Conservation (phyloP, 1,139 yeast species). For the Kodamaea plutei region DNA sequence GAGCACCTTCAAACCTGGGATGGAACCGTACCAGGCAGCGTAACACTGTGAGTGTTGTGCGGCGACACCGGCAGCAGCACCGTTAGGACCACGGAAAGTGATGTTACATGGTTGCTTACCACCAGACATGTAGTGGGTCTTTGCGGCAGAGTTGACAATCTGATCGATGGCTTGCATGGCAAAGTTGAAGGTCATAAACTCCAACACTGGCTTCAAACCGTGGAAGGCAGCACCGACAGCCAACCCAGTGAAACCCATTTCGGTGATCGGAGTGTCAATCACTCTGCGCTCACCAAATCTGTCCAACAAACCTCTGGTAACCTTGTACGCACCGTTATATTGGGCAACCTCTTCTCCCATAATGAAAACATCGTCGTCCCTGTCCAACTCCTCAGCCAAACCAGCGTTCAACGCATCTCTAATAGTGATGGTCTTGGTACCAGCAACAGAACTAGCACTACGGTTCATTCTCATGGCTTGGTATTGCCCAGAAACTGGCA, state of each 20-base stretch:
- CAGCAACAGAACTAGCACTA: constrained; percentile 47
- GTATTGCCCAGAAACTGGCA: constrained; percentile 29
- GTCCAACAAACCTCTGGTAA: constrained; percentile 91
- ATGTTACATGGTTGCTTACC: constrained; percentile 97
- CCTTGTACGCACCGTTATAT: constrained; percentile 98
- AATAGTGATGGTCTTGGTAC: constrained; percentile 74
- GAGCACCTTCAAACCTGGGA: constrained; percentile 95
- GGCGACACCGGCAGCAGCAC: constrained; percentile 99
- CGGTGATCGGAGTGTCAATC: constrained; percentile 97
- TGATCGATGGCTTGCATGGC: constrained; percentile 99
- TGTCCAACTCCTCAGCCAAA: constrained; percentile 94
- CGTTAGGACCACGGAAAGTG: constrained; percentile 98
- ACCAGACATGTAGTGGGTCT: constrained; percentile 98
- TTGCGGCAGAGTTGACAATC: constrained; percentile 96
- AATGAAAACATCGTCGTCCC: constrained; percentile 88
- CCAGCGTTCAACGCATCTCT: constrained; percentile 97
- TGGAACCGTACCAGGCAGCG: constrained; percentile 96
- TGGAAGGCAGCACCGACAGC: constrained; percentile 97
- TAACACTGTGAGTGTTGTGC: constrained; percentile 99
- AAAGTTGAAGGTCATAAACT: constrained; percentile 98
- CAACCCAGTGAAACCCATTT: constrained; percentile 97
- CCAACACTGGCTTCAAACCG: constrained; percentile 95
- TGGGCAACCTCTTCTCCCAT: constrained; percentile 99
- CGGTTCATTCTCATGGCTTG: constrained; percentile 41
- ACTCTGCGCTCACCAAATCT: constrained; percentile 96